Evolutionary conservation across 495 filamentous ascomycete genomes (phyloP).

Genomic region (Penicillium fimorum): DNA sequence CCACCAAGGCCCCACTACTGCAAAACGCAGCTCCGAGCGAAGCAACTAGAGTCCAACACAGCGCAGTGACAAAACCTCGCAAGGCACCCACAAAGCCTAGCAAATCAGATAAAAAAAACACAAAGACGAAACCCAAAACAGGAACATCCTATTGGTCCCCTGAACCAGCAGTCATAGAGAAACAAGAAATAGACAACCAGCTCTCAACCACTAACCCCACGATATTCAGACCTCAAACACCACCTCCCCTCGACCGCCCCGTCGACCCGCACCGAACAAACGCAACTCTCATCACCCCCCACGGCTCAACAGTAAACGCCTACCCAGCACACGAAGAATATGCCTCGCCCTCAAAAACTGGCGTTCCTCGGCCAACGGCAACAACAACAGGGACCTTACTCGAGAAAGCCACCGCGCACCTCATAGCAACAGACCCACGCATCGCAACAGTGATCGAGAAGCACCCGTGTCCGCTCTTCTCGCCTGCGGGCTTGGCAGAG

Average conservation of each 20-base stretch:
- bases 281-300: conserved; percentile 74
- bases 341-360: conserved; percentile 58
- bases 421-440: conserved; percentile 72
- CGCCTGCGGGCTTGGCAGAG: conserved; percentile 77
- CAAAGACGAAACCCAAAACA: conserved; percentile 12
- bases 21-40: conserved; percentile 27
- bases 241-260: conserved; percentile 52
- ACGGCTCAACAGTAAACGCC: conserved; percentile 66
- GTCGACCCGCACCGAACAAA: conserved; percentile 66
- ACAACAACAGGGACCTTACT: conserved; percentile 76
- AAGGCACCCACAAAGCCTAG: conserved; percentile 22
- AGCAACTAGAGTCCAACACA: conserved; percentile 26
- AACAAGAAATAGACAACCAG: conserved; percentile 16
- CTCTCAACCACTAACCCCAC: conserved; percentile 16
- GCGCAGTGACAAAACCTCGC: conserved; percentile 34
- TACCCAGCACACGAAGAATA: conserved; percentile 48
- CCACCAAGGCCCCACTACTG: conserved; percentile 36
- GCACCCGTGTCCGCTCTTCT: conserved; percentile 76
- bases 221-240: conserved; percentile 36
- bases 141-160: conserved; percentile 27
- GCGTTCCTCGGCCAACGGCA: conserved; percentile 48
- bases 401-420: conserved; percentile 71
- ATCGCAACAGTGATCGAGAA: conserved; percentile 70
- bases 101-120: conserved; percentile 18
- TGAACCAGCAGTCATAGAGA: conserved; percentile 12